Base-by-base conservation (phyloP, 2,329 filamentous ascomycete species). In the Fusarium sp. region DNA sequence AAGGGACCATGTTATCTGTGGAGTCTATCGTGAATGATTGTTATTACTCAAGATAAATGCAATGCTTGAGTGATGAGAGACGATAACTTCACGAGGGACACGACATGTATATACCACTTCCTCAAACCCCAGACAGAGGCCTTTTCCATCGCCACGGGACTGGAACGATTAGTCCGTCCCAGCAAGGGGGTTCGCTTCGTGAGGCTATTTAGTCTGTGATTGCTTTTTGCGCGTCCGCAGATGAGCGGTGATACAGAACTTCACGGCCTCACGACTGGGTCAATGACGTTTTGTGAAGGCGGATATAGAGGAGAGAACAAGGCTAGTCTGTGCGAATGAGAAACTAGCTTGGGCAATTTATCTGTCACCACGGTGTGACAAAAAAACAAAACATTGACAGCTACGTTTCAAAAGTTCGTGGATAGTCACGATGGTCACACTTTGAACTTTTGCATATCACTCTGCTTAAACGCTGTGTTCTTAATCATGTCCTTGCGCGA, bases 1-100 rank as follows among this genome's bases (percentile, higher is more conserved):
- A 65, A 18, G 62, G 47, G n/a, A 58, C 54, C 62, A 65, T 65
- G 32, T 25, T 56, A 16, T 5, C 16, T 34, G 24, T 30, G 47
- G 20, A 25, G 16, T 24, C 18, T 16, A 27, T 34, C 27, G n/a
- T 8, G 38, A 29, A 9, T 38, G 8, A 24, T 29, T 16, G 32
- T n/a, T 51, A 38, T 29, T 52, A n/a, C 16, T 52, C 32, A 12
- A 52, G 11, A 27, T 12, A 27, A n/a, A 16, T 20, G 24, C 24
- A 41, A 27, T 52, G 24, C 6, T 41, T 29, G 49, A 41, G 22
- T 29, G 49, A n/a, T n/a, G n/a, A n/a, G n/a, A n/a, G n/a, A n/a
- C n/a, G n/a, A n/a, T n/a, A n/a, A 48, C 41, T 52, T 51, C 46
- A 40, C n/a, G 45, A 24, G 45, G 10, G 45, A 52, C n/a, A 52